phyloP scores from a whole-genome alignment of 2,329 filamentous ascomycete genomes.

The Penicillium capsulatum region DNA sequence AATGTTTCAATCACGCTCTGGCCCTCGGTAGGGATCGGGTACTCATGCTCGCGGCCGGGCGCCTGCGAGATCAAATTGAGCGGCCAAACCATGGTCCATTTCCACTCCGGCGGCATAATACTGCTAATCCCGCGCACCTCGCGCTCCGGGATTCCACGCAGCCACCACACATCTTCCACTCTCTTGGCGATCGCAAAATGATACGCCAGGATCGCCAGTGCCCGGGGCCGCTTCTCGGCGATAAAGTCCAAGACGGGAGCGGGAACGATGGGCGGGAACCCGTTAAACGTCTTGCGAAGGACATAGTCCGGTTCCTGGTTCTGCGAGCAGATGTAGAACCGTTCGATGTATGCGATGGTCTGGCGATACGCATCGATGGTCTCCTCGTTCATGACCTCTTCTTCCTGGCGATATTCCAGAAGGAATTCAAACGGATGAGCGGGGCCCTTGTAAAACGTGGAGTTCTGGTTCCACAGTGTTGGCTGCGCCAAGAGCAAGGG shows the following conservation, averaged over 20 bases:
- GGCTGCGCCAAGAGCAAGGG: constrained; percentile 14
- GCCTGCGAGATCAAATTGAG: constrained; percentile 6
- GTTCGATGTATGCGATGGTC: constrained; percentile 10
- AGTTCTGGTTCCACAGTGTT: constrained; percentile 4
- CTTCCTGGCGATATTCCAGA: constrained; percentile 12
- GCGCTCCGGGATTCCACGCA: constrained; percentile 18
- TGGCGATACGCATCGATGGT: constrained; percentile 8
- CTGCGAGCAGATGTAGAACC: constrained; percentile 10
- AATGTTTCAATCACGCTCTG: constrained; percentile 3
- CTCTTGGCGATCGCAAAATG: constrained; percentile 26
- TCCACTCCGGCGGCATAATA: constrained; percentile 22
- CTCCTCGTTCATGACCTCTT: constrained; percentile 7
- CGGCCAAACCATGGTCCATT: constrained; percentile 22
- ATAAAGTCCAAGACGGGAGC: constrained; percentile 29
- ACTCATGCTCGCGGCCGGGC: background rate
- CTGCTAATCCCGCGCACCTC: constrained; percentile 23
- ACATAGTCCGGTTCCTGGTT: constrained; percentile 4
- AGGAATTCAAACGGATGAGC: constrained; percentile 11
- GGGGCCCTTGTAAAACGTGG: constrained; percentile 1
- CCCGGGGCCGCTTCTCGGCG: constrained; percentile 28
- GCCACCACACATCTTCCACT: constrained; percentile 20
- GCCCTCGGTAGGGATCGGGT: background rate
- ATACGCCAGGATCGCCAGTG: constrained; percentile 33
- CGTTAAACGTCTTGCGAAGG: constrained; percentile 22
- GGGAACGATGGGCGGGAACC: constrained; percentile 31